Conservation (phyloP, 106 monocot genomes). For the Dioscorea alata region DNA sequence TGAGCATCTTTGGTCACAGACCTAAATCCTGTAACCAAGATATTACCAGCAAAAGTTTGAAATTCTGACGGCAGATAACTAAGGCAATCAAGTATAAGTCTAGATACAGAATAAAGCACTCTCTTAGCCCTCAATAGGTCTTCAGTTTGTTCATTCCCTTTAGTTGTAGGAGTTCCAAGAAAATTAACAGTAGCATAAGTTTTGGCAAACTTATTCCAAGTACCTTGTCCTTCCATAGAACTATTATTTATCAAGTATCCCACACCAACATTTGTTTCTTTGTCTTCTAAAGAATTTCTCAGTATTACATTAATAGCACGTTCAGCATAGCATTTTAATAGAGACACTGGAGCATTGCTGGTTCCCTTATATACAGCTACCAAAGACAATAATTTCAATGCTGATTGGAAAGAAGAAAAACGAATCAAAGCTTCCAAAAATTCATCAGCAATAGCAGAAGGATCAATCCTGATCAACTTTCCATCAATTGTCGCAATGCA, state of each 20-base stretch:
- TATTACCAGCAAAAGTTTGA: slow-evolving; percentile 64
- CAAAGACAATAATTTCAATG: slow-evolving; percentile 79
- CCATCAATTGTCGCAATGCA: slow-evolving; percentile 84
- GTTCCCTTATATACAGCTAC: slow-evolving; percentile 59
- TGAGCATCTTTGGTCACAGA: slow-evolving; percentile 43
- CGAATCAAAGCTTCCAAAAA: slow-evolving; percentile 81
- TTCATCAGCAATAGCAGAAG: slow-evolving; percentile 61
- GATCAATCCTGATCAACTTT: slow-evolving; percentile 69
- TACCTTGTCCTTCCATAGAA: slow-evolving; percentile 3
- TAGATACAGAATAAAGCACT: slow-evolving; percentile 27
- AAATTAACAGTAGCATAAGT: not conserved
- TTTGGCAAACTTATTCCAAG: not conserved
- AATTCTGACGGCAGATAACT: slow-evolving; percentile 73
- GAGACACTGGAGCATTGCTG: slow-evolving; percentile 51
- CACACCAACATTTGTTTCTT: not conserved
- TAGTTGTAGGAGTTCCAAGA: not conserved
- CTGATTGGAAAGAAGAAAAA: slow-evolving; percentile 57
- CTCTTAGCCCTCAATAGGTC: slow-evolving; percentile 11
- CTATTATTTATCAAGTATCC: not conserved
- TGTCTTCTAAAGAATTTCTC: slow-evolving; percentile 24
- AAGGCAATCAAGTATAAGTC: slow-evolving; percentile 76
- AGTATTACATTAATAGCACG: slow-evolving; percentile 57
- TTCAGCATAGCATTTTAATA: slow-evolving; percentile 73
- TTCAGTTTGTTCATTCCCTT: slow-evolving; percentile 1
- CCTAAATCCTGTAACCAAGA: slow-evolving; percentile 65